Evolutionary conservation across 208 protist genomes (phyloP), one percentile per base, ranked within the genome.

Genomic region (Polymyxa betae): DNA sequence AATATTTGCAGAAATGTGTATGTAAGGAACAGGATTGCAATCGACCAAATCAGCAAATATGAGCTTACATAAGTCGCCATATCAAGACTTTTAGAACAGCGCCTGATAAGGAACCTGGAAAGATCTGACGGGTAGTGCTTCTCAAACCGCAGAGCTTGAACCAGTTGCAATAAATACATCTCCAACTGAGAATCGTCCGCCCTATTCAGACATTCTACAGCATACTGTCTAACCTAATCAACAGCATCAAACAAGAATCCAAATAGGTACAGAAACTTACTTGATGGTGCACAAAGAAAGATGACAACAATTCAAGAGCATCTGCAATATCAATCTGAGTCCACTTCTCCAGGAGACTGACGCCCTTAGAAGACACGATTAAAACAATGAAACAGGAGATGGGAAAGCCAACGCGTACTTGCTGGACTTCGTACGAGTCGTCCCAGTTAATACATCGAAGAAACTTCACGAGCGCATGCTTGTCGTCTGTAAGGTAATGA

Each of bases 381-480:
- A n/a, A n/a, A n/a, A n/a, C n/a, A n/a, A n/a, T n/a, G n/a, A n/a
- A n/a, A n/a, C n/a, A n/a, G n/a, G n/a, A n/a, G n/a, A n/a, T n/a
- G n/a, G n/a, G n/a, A n/a, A n/a, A n/a, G n/a, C n/a, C n/a, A n/a
- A n/a, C n/a, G n/a, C n/a, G 77, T 45, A 45, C 77, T 41, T 89
- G 87, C 12, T n/a, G 16, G 10, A 46, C 46, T 46, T 89, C 87
- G 43, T 43, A 10, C 32, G 40, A 29, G n/a, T 89, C 87, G 43
- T 12, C 40, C 87, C 87, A 89, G 87, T 89, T 60, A 41, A 89
- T 41, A n/a, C 87, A 89, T 29, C 87, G 87, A 12, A 89, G 87
- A 46, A 89, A 89, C 43, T 89, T 89, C 10, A n/a, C 20, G 29
- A 89, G 43, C 43, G 87, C 87, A 46, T 49, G 45, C 87, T 89